These are phyloP conservation scores for Chytriomyces sp. DNA, from an alignment of 192 early-diverging fungal genomes.

Conservation along the genomic window DNA sequence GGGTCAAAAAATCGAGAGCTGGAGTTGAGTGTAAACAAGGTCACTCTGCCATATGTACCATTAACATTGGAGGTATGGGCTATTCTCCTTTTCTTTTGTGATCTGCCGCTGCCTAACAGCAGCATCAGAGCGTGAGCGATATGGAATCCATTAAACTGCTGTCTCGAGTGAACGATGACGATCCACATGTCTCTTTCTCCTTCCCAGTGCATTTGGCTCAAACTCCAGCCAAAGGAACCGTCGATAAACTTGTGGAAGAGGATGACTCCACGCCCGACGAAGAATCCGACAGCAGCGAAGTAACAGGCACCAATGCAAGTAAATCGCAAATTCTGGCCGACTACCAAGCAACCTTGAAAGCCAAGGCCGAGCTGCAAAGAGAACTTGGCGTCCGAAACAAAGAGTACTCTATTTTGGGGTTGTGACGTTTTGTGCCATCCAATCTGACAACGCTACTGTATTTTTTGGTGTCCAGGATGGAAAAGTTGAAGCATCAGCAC, in stretches of 20 bases:
- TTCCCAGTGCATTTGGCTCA: background rate
- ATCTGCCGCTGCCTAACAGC: too few species aligned
- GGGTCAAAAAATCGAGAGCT: background rate
- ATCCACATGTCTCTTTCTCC: background rate
- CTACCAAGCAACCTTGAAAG: conserved; percentile 42
- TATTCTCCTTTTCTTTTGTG: too few species aligned
- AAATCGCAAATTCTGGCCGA: conserved; percentile 25
- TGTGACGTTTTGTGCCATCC: background rate
- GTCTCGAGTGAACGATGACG: background rate
- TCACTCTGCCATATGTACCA: background rate
- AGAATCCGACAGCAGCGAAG: background rate
- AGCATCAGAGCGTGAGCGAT: background rate
- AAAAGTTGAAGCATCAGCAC: conserved; percentile 44
- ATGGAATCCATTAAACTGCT: background rate
- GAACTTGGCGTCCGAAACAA: conserved; percentile 46
- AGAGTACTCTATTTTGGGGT: conserved; percentile 34
- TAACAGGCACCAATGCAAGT: background rate
- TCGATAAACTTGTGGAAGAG: background rate
- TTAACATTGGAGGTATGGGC: too few species aligned
- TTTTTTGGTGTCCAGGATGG: conserved; percentile 36
- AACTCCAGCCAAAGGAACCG: background rate
- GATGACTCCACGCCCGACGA: background rate
- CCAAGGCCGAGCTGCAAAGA: conserved; percentile 49
- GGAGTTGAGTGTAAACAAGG: background rate
- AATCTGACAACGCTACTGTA: conserved; percentile 42